Evolutionary conservation across 108 stramenopile genomes (phyloP).

Genomic region (Pelagomonas calceolata): DNA sequence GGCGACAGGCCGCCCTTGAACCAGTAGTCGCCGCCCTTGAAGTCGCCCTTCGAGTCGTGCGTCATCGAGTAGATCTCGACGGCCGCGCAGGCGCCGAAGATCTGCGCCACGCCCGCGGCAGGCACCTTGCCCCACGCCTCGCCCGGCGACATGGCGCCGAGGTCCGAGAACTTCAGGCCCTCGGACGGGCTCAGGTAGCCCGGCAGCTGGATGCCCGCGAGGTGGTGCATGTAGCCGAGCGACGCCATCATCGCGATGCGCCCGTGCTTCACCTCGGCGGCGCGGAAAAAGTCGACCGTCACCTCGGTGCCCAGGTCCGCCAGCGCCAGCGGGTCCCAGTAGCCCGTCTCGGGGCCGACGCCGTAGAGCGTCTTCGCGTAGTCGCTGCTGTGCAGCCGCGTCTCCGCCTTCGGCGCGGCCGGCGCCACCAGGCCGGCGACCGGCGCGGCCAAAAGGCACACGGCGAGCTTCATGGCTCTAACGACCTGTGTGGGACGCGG

Average conservation of each 20-base stretch:
- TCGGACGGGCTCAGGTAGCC: constrained; percentile 39
- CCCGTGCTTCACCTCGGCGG: constrained; percentile 59
- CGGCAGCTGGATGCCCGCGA: neutral
- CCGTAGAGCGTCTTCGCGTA: neutral
- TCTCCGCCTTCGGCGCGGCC: neutral
- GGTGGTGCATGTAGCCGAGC: constrained; percentile 25
- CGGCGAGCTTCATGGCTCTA: too few species aligned
- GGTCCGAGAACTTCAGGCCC: constrained; percentile 46
- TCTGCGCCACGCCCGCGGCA: neutral
- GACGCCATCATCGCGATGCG: constrained; percentile 55
- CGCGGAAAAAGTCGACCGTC: constrained; percentile 45
- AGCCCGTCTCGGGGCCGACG: neutral
- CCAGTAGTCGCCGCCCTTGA: constrained; percentile 23
- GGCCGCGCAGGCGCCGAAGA: constrained; percentile 45
- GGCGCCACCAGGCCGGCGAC: neutral
- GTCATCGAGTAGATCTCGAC: constrained; percentile 53
- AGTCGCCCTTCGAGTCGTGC: constrained; percentile 44
- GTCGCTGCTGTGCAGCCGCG: neutral
- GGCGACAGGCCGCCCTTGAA: constrained; percentile 12
- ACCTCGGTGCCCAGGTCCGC: constrained; percentile 6
- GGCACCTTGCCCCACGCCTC: constrained; percentile 9
- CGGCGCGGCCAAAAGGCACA: neutral
- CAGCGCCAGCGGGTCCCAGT: neutral
- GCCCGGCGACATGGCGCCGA: constrained; percentile 48
- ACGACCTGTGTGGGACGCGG: too few species aligned